phyloP scores from a whole-genome alignment of 169 alveolate genomes.

The Hepatocystis sp. region DNA sequence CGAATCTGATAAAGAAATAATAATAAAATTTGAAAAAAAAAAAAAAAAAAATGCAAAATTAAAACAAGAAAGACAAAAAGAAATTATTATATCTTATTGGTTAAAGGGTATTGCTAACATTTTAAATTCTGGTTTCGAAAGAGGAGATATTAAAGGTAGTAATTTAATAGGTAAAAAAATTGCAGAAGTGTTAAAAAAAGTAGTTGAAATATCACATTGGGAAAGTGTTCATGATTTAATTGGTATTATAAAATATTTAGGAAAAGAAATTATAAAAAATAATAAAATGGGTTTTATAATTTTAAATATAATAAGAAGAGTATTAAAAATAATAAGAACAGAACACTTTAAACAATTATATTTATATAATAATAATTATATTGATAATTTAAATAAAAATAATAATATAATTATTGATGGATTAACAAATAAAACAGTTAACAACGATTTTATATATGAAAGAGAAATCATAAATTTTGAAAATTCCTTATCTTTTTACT shows the following conservation, averaged over 20 bases:
- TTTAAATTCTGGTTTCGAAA: conserved; percentile 48
- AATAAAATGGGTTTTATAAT: conserved; percentile 61
- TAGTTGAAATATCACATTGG: conserved; percentile 66
- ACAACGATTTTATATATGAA: conserved; percentile 29
- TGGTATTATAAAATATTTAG: conserved; percentile 70
- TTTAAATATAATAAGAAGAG: conserved; percentile 66
- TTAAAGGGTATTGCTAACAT: conserved; percentile 59
- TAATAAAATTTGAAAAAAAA: conserved; percentile 60
- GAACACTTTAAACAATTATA: conserved; percentile 71
- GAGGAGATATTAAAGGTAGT: conserved; percentile 62
- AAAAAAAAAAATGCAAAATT: conserved; percentile 32
- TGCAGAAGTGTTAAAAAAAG: conserved; percentile 59
- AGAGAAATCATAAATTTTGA: conserved; percentile 63
- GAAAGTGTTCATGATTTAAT: conserved; percentile 61
- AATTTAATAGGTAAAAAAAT: conserved; percentile 58
- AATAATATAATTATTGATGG: conserved; percentile 19
- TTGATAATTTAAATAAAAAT: conserved; percentile 49
- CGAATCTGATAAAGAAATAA: conserved; percentile 21
- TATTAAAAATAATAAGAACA: conserved; percentile 43
- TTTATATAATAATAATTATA: conserved; percentile 61
- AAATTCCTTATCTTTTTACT: conserved; percentile 44
- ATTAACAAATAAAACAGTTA: conserved; percentile 12
- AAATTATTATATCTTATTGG: conserved; percentile 61
- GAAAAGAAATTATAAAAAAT: conserved; percentile 62
- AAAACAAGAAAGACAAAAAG: conserved; percentile 68